These are phyloP conservation scores for Niebla homalea DNA, from an alignment of 495 filamentous ascomycete species.

Conservation along the genomic window DNA sequence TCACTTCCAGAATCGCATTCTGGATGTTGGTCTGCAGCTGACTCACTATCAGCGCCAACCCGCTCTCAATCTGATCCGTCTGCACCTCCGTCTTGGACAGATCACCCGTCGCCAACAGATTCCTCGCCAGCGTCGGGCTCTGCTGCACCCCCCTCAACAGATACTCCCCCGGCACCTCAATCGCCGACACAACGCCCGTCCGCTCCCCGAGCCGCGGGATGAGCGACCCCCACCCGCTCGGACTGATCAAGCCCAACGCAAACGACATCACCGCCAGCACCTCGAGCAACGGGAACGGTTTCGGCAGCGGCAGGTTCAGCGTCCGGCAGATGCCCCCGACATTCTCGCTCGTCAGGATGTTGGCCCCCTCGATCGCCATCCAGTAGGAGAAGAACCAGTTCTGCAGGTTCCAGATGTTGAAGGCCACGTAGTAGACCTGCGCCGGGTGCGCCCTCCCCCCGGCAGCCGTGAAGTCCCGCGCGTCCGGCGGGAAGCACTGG, in stretches of 20 bases:
- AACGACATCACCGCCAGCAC: conserved; percentile 1
- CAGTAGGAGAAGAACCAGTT: conserved; percentile 2
- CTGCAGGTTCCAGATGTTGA: conserved; percentile 5
- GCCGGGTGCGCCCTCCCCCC: neutral
- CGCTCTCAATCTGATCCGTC: neutral
- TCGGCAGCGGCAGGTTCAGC: neutral
- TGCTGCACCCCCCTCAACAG: neutral
- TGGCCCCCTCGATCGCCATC: neutral
- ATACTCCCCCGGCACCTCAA: conserved; percentile 4
- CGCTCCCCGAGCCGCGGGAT: neutral
- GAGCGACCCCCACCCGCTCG: neutral
- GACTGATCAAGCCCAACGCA: conserved; percentile 4
- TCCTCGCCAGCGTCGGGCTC: neutral
- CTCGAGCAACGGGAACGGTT: neutral
- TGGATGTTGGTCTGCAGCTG: neutral
- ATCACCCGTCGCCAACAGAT: neutral
- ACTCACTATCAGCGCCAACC: neutral
- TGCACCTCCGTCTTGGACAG: neutral
- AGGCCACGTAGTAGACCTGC: conserved; percentile 1
- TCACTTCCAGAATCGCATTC: neutral
- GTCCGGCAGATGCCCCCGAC: neutral
- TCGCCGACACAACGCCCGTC: neutral
- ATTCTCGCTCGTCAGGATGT: neutral
- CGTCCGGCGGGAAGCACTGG: neutral
- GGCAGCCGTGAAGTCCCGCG: neutral